Evolutionary conservation across 78 protist species (phyloP), one percentile per base, ranked within the genome.

Genomic region (Capsaspora owczarzaki): DNA sequence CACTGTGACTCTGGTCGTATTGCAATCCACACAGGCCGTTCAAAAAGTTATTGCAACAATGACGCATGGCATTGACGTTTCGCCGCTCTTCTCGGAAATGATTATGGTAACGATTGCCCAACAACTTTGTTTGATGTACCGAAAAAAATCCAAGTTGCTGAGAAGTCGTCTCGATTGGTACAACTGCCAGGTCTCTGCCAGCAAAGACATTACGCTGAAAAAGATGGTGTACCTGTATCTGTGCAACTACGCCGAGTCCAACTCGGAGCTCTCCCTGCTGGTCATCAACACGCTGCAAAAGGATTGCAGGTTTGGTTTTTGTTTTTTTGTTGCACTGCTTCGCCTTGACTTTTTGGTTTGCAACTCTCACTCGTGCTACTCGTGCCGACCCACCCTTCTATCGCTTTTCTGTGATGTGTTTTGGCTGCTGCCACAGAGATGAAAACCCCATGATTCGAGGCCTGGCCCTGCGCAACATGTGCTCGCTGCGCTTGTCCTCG

Each of bases 371-470:
- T 61, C 37, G 12, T 27, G n/a, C n/a, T n/a, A n/a, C n/a, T n/a
- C n/a, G n/a, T n/a, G n/a, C n/a, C n/a, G n/a, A n/a, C n/a, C n/a
- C n/a, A n/a, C n/a, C n/a, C n/a, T n/a, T n/a, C n/a, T n/a, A n/a
- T n/a, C n/a, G n/a, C n/a, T n/a, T n/a, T n/a, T n/a, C n/a, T n/a
- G n/a, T n/a, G n/a, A n/a, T n/a, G n/a, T n/a, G 69, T 61, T 27
- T 27, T 16, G 12, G 19, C 14, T 61, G 5, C n/a, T 61, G 37
- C 14, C 37, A 27, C 6, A 63, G 42, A 29, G 97, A 96, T 66
- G 75, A 82, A 12, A 90, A 88, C 56, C 99, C 99, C 38, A 80
- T 95, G 74, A 87, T 94, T n/a, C 91, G 99, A 4, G 99, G 97
- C 1, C 79, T 96, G 0, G 99, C 99, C 1, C 82, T 96, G 22